Evolutionary conservation across 352 stramenopile species (phyloP), one percentile per base, ranked within the genome.

Genomic region (Pythium angustatum): DNA sequence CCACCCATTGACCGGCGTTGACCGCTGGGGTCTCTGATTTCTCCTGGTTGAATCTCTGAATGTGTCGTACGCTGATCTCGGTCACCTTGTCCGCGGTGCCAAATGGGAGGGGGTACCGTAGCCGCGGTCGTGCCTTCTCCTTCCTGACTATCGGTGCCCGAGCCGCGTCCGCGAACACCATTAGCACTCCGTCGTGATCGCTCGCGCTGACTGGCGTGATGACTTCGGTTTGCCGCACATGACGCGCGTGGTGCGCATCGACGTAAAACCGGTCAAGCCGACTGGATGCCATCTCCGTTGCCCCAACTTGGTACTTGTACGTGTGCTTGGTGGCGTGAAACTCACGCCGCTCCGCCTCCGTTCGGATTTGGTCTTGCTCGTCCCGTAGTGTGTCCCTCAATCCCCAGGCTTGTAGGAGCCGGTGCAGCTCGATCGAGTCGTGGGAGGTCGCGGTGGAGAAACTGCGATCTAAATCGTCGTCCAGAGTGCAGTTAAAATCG

Each of bases 401-500:
- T 2, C 11, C 19, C 58, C 58, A 65, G 4, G 8, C 5, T 11
- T 11, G 36, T 8, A 66, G 12, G 0, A 66, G 49, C 2, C 0
- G 1, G 2, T 21, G n/a, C 3, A 63, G 43, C 6, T 19, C 45
- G 5, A 33, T 22, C 1, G 57, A 64, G 26, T 24, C 22, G 22
- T 21, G 7, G 1, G 45, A 48, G 1, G 10, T 8, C 2, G 14
- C 17, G 40, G 24, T 30, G 8, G 4, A 2, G 10, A 12, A 19
- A 26, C 22, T 43, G 17, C 57, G 44, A 17, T 64, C 57, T 1
- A 64, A 34, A 21, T 64, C 47, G 1, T 5, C 1, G 21, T 64
- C 58, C 1, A 58, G 47, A 0, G 36, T 44, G n/a, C 58, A 58
- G n/a, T 64, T 64, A 36, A 64, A 64, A 19, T 64, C 58, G 8